These are phyloP conservation scores for Candida sanyaensis DNA, from an alignment of 1,139 yeast species.

Conservation along the genomic window DNA sequence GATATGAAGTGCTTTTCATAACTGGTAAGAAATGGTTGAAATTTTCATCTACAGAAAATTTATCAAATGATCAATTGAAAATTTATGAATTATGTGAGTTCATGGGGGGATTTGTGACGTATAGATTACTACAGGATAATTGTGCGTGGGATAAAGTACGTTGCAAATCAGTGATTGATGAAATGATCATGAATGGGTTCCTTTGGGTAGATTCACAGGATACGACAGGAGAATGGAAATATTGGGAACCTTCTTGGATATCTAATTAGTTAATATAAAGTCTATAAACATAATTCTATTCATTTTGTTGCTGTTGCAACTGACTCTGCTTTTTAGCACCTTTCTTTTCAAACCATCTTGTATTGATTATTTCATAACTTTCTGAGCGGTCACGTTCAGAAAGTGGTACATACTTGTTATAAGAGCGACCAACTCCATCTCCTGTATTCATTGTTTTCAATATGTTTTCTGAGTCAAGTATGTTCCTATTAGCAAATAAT, in stretches of 20 bases:
- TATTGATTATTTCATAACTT: slow-evolving; percentile 65
- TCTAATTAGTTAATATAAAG: slow-evolving; percentile 14
- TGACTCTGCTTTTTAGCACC: slow-evolving; percentile 1
- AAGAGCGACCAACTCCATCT: slow-evolving; percentile 67
- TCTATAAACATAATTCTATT: not conserved
- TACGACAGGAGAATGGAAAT: slow-evolving; percentile 46
- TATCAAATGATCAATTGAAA: slow-evolving; percentile 61
- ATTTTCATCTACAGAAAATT: slow-evolving; percentile 32
- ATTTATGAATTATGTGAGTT: slow-evolving; percentile 74
- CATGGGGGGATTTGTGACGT: slow-evolving; percentile 66
- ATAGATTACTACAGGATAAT: slow-evolving; percentile 65
- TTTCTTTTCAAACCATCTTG: slow-evolving; percentile 56
- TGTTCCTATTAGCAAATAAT: slow-evolving; percentile 7
- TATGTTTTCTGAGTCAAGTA: not conserved
- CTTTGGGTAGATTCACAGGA: slow-evolving; percentile 79
- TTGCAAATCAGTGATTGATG: slow-evolving; percentile 65
- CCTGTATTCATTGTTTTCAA: slow-evolving; percentile 52
- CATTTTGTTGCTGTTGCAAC: not conserved
- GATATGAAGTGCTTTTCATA: slow-evolving; percentile 36
- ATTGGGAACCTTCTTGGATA: slow-evolving; percentile 63
- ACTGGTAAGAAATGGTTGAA: slow-evolving; percentile 43
- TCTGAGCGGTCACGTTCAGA: slow-evolving; percentile 60
- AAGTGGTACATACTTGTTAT: slow-evolving; percentile 59
- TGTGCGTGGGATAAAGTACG: slow-evolving; percentile 69
- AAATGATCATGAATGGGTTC: slow-evolving; percentile 78